phyloP scores from a whole-genome alignment of 371 early-diverging fungal species.

The Sporodiniella umbellata region DNA sequence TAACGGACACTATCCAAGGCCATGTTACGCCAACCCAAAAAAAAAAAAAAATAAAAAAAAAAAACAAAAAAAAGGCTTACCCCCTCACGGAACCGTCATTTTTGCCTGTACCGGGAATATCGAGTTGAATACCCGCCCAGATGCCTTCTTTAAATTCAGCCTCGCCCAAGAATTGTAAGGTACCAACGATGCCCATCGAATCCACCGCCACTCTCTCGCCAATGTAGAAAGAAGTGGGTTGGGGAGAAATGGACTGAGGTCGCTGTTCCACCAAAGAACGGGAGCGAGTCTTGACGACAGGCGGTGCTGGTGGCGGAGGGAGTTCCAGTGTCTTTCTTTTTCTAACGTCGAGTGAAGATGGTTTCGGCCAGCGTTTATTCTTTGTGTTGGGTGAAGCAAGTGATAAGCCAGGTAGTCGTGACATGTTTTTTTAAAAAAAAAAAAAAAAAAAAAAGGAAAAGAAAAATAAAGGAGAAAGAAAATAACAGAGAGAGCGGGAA shows the following conservation, averaged over 20 bases:
- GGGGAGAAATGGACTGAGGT: slow-evolving; percentile 5
- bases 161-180: slow-evolving; percentile 73
- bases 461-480: not conserved
- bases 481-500: slow-evolving; percentile 2
- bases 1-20: slow-evolving; percentile 28
- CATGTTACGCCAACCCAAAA: too few species aligned
- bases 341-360: slow-evolving; percentile 18
- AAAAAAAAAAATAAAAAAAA: not conserved
- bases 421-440: slow-evolving; percentile 7
- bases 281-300: slow-evolving; percentile 15
- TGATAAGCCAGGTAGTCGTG: slow-evolving; percentile 19
- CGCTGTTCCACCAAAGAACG: slow-evolving; percentile 12
- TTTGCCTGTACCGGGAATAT: slow-evolving; percentile 66
- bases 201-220: slow-evolving; percentile 72
- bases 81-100: slow-evolving; percentile 73
- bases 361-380: slow-evolving; percentile 9
- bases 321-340: slow-evolving; percentile 19
- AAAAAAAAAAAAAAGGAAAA: slow-evolving; percentile 4
- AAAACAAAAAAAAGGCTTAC: slow-evolving; percentile 16
- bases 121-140: slow-evolving; percentile 81
- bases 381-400: not conserved
- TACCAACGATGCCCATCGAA: slow-evolving; percentile 65
- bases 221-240: slow-evolving; percentile 17
- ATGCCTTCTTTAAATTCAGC: slow-evolving; percentile 67
- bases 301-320: slow-evolving; percentile 15